A percentile compares a stretch with the other conserved stretches of the same genome.
Evolutionary conservation across 2,329 filamentous ascomycete species (phyloP).

Genomic region (Didymella glomerata): DNA sequence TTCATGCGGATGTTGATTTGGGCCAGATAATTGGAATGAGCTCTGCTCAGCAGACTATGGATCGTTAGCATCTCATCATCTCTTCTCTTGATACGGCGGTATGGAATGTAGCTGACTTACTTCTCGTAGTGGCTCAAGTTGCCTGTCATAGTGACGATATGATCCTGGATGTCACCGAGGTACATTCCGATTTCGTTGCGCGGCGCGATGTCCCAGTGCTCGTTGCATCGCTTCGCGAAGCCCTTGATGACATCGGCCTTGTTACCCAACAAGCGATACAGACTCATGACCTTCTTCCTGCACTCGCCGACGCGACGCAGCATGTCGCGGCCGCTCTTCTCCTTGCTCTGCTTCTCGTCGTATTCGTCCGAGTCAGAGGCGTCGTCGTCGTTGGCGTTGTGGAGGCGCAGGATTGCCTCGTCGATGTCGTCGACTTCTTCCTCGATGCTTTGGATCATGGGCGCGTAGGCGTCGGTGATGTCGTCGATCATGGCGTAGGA

Average conservation of each 20-base stretch:
- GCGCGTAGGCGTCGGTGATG: conserved; percentile 95
- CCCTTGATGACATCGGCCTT: conserved; percentile 99
- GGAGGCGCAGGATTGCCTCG: conserved; percentile 84
- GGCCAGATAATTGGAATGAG: conserved; percentile 96
- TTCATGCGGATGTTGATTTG: conserved; percentile 99
- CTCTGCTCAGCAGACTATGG: conserved; percentile 81
- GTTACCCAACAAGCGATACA: conserved; percentile 91
- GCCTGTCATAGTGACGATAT: conserved; percentile 98
- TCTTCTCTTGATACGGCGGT: too few relatives aligned
- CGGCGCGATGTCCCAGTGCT: conserved; percentile 96
- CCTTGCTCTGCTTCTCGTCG: conserved; percentile 49
- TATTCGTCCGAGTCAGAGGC: conserved; percentile 43
- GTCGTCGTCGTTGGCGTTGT: conserved; percentile 65
- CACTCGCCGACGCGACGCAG: conserved; percentile 90
- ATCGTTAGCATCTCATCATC: too few relatives aligned
- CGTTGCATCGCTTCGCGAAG: conserved; percentile 97
- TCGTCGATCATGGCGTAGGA: conserved; percentile 98
- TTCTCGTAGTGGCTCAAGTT: conserved; percentile 97
- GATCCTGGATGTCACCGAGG: conserved; percentile 97
- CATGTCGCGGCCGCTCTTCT: conserved; percentile 75
- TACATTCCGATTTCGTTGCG: conserved; percentile 97
- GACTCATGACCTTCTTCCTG: conserved; percentile 94
- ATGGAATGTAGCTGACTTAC: conserved; percentile 60
- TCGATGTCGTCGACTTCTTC: conserved; percentile 98
- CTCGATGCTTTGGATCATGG: conserved; percentile 90